phyloP scores from a whole-genome alignment of 345 rosid species.

The Sonneratia alba region DNA sequence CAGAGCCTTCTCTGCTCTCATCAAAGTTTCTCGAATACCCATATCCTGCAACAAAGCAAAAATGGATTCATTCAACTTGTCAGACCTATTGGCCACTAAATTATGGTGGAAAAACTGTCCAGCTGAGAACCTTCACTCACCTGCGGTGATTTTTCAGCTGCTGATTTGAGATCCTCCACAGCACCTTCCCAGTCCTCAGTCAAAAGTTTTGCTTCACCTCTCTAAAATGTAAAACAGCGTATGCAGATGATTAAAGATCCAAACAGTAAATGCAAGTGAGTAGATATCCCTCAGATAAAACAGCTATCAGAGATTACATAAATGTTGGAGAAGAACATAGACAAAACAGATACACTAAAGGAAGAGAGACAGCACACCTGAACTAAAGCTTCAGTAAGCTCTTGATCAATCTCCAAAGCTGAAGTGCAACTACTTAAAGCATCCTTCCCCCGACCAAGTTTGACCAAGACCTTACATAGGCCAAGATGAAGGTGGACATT shows the following conservation, averaged over 20 bases:
- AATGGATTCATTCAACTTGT: not conserved
- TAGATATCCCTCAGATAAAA: not conserved
- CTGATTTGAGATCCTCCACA: slow-evolving; percentile 73
- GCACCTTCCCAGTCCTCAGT: slow-evolving; percentile 99
- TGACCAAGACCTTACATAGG: slow-evolving; percentile 78
- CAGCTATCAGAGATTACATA: not conserved
- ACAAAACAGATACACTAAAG: not conserved
- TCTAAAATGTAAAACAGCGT: slow-evolving; percentile 25
- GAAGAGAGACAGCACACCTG: slow-evolving; percentile 42
- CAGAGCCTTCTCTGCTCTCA: slow-evolving; percentile 92
- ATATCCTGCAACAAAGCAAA: slow-evolving; percentile 41
- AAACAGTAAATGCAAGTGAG: not conserved
- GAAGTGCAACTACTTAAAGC: slow-evolving; percentile 76
- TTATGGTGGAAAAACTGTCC: not conserved
- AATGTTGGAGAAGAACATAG: not conserved
- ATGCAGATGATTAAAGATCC: not conserved
- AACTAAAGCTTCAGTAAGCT: slow-evolving; percentile 83
- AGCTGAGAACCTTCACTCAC: slow-evolving; percentile 25
- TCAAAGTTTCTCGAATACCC: slow-evolving; percentile 63
- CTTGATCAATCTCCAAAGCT: slow-evolving; percentile 71
- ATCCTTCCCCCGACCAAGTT: slow-evolving; percentile 93
- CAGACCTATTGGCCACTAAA: not conserved
- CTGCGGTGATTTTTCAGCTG: slow-evolving; percentile 84
- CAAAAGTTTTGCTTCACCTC: slow-evolving; percentile 94
- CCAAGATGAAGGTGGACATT: slow-evolving; percentile 91